Evolutionary conservation across 2,329 filamentous ascomycete species (phyloP).

Genomic region (Plenodomus lindquistii): DNA sequence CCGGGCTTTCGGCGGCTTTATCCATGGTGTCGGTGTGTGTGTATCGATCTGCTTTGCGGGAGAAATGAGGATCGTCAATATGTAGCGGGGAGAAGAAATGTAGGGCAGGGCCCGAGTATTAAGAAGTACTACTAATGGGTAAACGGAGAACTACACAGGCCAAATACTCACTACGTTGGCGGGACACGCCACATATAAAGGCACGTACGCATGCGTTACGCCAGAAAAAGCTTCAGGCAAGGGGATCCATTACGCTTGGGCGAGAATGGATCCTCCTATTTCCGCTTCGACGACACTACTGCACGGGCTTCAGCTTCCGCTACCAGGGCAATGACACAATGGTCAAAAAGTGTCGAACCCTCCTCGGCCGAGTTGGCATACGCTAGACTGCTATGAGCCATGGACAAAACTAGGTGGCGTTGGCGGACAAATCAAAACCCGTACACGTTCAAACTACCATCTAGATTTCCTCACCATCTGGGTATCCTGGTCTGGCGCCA

Average conservation of each 20-base stretch:
- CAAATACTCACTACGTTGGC: conserved; percentile 1
- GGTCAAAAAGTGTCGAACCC: conserved; percentile 11
- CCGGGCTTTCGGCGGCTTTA: conserved; percentile 20
- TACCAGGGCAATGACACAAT: conserved; percentile 16
- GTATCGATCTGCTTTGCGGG: conserved; percentile 3
- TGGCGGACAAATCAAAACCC: neutral
- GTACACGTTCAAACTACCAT: neutral
- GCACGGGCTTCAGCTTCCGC: neutral
- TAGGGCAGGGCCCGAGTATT: neutral
- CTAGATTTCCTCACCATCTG: neutral
- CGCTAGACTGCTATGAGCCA: neutral
- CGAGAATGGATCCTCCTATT: conserved; percentile 1
- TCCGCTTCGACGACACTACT: neutral
- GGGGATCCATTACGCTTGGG: neutral
- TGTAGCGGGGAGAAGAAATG: neutral
- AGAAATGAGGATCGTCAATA: neutral
- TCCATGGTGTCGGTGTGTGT: conserved; percentile 14
- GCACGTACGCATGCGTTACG: conserved; percentile 3
- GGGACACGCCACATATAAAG: conserved; percentile 20
- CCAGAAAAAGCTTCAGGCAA: neutral
- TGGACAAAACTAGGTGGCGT: neutral
- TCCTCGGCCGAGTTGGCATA: conserved; percentile 13
- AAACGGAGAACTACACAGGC: neutral
- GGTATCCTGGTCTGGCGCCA: neutral
- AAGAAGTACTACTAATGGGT: neutral